Percentiles rank a stretch among this genome's conserved stretches.
Conservation (phyloP, 2,329 filamentous ascomycete species). For the Cercospora zeae-maydis region DNA sequence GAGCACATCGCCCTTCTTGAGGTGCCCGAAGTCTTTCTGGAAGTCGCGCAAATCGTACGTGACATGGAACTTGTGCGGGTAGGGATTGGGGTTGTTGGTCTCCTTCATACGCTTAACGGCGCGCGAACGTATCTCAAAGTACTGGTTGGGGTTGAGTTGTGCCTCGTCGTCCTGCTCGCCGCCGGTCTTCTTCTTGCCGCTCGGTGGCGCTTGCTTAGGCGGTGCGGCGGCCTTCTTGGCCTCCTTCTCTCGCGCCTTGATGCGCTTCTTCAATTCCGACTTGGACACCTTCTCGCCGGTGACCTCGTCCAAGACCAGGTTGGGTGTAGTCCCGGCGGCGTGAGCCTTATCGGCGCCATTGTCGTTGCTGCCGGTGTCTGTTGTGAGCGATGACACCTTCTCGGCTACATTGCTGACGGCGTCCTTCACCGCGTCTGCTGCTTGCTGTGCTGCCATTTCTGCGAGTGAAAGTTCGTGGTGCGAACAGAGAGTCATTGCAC, state of each 20-base stretch:
- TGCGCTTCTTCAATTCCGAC: conserved; percentile 76
- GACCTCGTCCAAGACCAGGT: conserved; percentile 83
- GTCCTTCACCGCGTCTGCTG: conserved; percentile 39
- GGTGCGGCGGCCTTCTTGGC: conserved; percentile 83
- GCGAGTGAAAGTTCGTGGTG: neutral
- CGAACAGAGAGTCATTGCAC: neutral
- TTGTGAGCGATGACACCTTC: conserved; percentile 35
- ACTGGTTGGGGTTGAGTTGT: conserved; percentile 77
- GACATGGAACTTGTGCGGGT: conserved; percentile 91
- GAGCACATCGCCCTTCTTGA: conserved; percentile 83
- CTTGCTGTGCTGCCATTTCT: conserved; percentile 36
- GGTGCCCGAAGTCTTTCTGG: conserved; percentile 68
- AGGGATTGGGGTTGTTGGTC: conserved; percentile 73
- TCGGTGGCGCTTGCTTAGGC: conserved; percentile 55
- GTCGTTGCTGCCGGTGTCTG: conserved; percentile 29
- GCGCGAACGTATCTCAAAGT: conserved; percentile 92
- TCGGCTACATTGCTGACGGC: conserved; percentile 36
- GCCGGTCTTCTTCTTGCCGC: conserved; percentile 59
- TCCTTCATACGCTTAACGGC: conserved; percentile 72
- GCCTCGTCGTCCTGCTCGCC: conserved; percentile 62
- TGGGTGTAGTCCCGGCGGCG: conserved; percentile 25
- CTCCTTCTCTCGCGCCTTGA: conserved; percentile 85
- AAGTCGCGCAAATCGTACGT: conserved; percentile 80
- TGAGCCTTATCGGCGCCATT: conserved; percentile 11
- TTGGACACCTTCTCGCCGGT: conserved; percentile 75